Percentiles rank a stretch among this genome's conserved stretches.
Conservation (phyloP, 805 yeast genomes). For the Candida ovalis region DNA sequence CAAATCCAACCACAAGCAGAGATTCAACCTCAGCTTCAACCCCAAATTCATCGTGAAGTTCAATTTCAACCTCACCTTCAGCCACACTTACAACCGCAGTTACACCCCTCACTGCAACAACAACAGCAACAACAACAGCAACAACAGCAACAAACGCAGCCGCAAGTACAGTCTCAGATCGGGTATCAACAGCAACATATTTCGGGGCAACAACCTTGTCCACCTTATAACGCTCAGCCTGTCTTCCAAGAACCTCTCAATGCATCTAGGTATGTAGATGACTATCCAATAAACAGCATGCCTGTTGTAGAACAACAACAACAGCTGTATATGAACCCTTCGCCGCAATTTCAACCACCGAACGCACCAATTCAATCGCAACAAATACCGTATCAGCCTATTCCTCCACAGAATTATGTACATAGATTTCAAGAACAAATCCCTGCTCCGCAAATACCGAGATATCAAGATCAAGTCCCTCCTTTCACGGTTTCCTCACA, state of each 20-base stretch:
- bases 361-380: too few species aligned
- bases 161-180: background rate
- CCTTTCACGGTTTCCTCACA: background rate
- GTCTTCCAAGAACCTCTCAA: too few species aligned
- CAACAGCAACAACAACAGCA: background rate
- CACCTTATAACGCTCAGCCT: too few species aligned
- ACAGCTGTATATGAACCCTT: too few species aligned
- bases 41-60: background rate
- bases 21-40: background rate
- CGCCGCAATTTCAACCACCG: too few species aligned
- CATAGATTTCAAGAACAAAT: background rate
- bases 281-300: too few species aligned
- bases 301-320: too few species aligned
- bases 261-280: too few species aligned
- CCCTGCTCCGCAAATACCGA: background rate
- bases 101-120: background rate
- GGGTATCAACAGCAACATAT: too few species aligned
- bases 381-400: too few species aligned
- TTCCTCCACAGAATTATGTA: background rate
- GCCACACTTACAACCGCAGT: background rate
- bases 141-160: background rate
- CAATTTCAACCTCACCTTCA: background rate
- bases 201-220: too few species aligned
- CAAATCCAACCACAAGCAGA: background rate
- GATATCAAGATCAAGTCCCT: background rate